Evolutionary conservation across 306 rosid species (phyloP).

Genomic region (Cercis canadensis): DNA sequence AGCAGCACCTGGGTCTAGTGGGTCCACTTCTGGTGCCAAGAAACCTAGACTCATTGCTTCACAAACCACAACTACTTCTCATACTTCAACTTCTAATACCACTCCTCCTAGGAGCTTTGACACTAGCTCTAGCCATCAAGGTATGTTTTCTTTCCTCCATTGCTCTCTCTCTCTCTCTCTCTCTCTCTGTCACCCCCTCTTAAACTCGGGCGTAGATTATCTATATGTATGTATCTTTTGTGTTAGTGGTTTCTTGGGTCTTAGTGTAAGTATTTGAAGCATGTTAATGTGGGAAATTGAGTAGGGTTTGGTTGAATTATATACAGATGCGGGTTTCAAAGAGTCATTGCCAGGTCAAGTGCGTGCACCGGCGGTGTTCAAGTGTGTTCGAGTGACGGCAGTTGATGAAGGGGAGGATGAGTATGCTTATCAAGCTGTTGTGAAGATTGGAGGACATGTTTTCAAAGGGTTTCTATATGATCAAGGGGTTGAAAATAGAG

Average conservation of each 20-base stretch:
- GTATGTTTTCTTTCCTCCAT: constrained; percentile 30
- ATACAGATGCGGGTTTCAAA: constrained; percentile 65
- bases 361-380: constrained; percentile 86
- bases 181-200: no score
- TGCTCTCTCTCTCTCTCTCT: background rate
- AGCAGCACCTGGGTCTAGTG: constrained; percentile 59
- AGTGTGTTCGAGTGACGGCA: constrained; percentile 89
- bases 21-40: constrained; percentile 74
- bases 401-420: constrained; percentile 85
- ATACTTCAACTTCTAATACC: constrained; percentile 88
- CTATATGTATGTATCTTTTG: no score
- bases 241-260: no score
- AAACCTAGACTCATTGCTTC: constrained; percentile 81
- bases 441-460: constrained; percentile 86
- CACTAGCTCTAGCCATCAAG: constrained; percentile 93
- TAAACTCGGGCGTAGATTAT: no score
- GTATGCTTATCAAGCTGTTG: constrained; percentile 87
- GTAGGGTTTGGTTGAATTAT: constrained; percentile 36
- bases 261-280: background rate
- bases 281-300: constrained; percentile 4
- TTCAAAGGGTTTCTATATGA: constrained; percentile 87
- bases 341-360: constrained; percentile 82
- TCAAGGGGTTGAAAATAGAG: constrained; percentile 71
- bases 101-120: constrained; percentile 97
- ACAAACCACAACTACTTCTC: constrained; percentile 78